A percentile compares a stretch with the other conserved stretches of the same genome.
Evolutionary conservation across 371 early-diverging fungal species (phyloP).

Genomic region (Mucor saturninus): DNA sequence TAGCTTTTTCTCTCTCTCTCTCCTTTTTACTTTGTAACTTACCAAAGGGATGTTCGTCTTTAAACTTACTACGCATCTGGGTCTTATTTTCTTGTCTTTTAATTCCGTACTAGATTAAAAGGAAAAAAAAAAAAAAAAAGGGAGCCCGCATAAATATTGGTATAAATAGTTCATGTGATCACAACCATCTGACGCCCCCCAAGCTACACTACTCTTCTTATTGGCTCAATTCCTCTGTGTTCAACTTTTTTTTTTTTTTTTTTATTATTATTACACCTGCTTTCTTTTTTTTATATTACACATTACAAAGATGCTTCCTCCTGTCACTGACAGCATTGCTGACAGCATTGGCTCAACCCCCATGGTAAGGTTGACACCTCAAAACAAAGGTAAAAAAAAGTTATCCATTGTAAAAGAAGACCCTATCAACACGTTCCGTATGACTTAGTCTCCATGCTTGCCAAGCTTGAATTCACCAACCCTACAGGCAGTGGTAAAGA

Average conservation of each 20-base stretch:
- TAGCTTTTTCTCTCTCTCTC: neutral
- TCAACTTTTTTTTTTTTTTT: conserved; percentile 9
- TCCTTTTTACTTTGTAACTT: conserved; percentile 29
- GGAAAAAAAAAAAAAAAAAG: conserved; percentile 7
- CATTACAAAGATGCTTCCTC: conserved; percentile 36
- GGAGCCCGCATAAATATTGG: conserved; percentile 13
- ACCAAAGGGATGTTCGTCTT: conserved; percentile 97
- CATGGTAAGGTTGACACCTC: conserved; percentile 32
- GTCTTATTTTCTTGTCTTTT: conserved; percentile 1
- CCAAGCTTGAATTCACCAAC: conserved; percentile 78
- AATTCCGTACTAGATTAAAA: conserved; percentile 18
- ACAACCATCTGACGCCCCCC: neutral
- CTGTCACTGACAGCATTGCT: conserved; percentile 31
- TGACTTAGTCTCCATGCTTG: conserved; percentile 57
- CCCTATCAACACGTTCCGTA: neutral
- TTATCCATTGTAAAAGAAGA: neutral
- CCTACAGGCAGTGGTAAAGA: conserved; percentile 80
- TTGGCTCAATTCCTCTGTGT: neutral
- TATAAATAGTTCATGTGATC: neutral
- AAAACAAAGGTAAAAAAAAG: conserved; percentile 32
- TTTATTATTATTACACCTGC: neutral
- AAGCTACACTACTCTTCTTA: neutral
- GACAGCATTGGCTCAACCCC: conserved; percentile 47
- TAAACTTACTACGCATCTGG: conserved; percentile 88
- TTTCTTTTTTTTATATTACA: neutral